These are phyloP conservation scores for Cardamine chenopodiifolia DNA, from an alignment of 345 rosid species.

Conservation along the genomic window DNA sequence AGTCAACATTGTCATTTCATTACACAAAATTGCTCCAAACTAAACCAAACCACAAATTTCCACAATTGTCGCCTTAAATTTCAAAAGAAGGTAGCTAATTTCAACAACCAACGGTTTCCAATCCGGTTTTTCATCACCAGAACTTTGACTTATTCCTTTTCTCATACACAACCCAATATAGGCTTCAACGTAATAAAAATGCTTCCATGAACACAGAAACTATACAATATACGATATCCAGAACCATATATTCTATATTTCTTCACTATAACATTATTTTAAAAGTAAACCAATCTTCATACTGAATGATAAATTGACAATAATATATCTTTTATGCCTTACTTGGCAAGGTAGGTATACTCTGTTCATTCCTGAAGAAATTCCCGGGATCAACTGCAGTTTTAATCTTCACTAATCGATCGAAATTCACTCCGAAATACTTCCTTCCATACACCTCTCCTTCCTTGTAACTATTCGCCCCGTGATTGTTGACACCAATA, in stretches of 20 bases:
- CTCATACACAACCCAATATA: slow-evolving; percentile 22
- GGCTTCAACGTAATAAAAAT: neutral
- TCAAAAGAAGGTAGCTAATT: slow-evolving; percentile 12
- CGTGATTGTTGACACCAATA: slow-evolving; percentile 46
- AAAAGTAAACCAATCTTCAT: slow-evolving; percentile 3
- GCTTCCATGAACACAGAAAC: neutral
- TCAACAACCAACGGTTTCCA: slow-evolving; percentile 3
- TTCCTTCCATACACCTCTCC: slow-evolving; percentile 58
- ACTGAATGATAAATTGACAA: neutral
- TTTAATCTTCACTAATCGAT: slow-evolving; percentile 58
- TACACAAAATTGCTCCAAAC: slow-evolving; percentile 17
- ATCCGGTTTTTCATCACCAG: neutral
- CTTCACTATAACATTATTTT: slow-evolving; percentile 18
- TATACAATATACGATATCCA: slow-evolving; percentile 26
- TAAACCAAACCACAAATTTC: slow-evolving; percentile 15
- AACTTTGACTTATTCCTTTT: neutral
- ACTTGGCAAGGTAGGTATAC: slow-evolving; percentile 55
- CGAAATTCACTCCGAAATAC: slow-evolving; percentile 59
- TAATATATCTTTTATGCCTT: slow-evolving; percentile 25
- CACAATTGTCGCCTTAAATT: slow-evolving; percentile 1
- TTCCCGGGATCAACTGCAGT: slow-evolving; percentile 55
- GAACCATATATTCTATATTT: slow-evolving; percentile 17
- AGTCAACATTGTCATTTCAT: slow-evolving; percentile 21
- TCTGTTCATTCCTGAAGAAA: slow-evolving; percentile 62
- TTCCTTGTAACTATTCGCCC: slow-evolving; percentile 42